These are phyloP conservation scores for Jatropha podagrica DNA, from an alignment of 441 rosid species.

Conservation along the genomic window DNA sequence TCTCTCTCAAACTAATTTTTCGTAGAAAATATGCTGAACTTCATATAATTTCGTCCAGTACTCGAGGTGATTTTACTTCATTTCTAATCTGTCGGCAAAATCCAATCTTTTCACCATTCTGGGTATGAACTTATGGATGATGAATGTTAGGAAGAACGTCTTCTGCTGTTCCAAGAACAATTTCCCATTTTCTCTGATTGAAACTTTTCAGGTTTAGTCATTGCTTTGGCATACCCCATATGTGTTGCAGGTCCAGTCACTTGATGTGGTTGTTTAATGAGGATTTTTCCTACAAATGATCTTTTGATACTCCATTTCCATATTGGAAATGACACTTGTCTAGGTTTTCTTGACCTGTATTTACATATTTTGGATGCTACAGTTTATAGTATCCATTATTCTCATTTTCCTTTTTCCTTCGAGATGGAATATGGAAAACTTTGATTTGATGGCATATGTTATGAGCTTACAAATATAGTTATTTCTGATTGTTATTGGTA, in stretches of 20 bases:
- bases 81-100: background rate
- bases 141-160: background rate
- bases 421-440: background rate
- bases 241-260: background rate
- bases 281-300: background rate
- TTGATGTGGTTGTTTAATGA: background rate
- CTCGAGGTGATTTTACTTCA: background rate
- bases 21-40: background rate
- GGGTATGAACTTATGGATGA: background rate
- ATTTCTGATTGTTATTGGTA: background rate
- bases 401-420: too few species aligned
- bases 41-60: background rate
- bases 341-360: background rate
- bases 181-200: background rate
- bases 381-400: background rate
- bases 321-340: background rate
- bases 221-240: background rate
- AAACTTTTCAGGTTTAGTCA: background rate
- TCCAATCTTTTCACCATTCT: background rate
- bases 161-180: background rate
- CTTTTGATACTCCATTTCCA: background rate
- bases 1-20: background rate
- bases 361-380: background rate
- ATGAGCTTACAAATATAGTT: background rate
- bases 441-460: background rate